Base-by-base conservation (phyloP, 306 rosid species). In the Nissolia schottii region DNA sequence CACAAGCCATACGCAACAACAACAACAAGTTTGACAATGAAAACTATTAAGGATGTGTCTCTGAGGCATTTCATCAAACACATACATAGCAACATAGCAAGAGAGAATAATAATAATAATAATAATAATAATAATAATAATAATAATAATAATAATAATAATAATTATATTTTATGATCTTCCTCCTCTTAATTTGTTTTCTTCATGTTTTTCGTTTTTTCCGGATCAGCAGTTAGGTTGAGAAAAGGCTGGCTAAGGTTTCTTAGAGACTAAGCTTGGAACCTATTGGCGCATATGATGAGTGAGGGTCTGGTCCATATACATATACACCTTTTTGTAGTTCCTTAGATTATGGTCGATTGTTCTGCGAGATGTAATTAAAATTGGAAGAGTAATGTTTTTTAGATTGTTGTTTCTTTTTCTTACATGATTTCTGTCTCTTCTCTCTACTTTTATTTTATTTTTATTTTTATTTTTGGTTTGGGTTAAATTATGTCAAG, bases 331-430 rank as follows among this genome's bases (percentile, higher is more conserved):
- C 20, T 38, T 70, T 50, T 43, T 62, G 40, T 57, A 18, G 70
- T 6, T 31, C 9, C 58, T 46, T 19, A 4, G n/a, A 4, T 10
- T 67, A 1, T 60, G 55, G 68, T 18, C 7, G 34, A 74, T 22
- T n/a, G n/a, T n/a, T 29, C 61, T 73, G 60, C 76, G 53, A 56
- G 28, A 49, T 70, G 81, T 76, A 65, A 41, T 41, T 41, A 41
- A 31, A 65, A 28, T 29, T n/a, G n/a, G 34, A 55, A 60, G 81
- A 75, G 70, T 10, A 31, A 31, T 49, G 22, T 37, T 35, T 11
- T 37, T 35, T 11, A 22, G 23, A 11, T 31, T 34, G 12, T 11
- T 66, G 27, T n/a, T 59, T 34, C 2, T 16, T 7, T 5, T 71
- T 29, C 2, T 25, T 8, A 13, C 43, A 4, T 6, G 38, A 24